A percentile compares a stretch with the other conserved stretches of the same genome.
Evolutionary conservation across 345 rosid species (phyloP).

Genomic region (Pistacia atlantica): DNA sequence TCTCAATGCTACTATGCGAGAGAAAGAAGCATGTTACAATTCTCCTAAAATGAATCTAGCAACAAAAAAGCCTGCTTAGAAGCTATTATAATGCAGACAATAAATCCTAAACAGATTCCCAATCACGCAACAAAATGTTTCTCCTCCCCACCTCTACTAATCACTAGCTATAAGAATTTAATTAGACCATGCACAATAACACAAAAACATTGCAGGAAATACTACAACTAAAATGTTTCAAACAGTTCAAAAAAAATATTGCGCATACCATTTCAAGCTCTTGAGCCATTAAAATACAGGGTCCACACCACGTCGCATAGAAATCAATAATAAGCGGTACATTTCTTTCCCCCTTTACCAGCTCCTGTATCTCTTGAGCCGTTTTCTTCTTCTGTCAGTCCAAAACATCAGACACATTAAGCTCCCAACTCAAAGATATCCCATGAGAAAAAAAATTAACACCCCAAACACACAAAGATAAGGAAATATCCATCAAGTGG

Average conservation of each 20-base stretch:
- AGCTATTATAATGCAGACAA: not conserved
- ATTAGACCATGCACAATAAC: not conserved
- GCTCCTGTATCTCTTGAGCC: constrained; percentile 76
- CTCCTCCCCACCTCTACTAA: not conserved
- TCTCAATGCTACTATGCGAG: not conserved
- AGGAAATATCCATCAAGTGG: too few relatives aligned
- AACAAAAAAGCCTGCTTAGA: not conserved
- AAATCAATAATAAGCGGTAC: constrained; percentile 85
- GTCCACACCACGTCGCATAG: constrained; percentile 98
- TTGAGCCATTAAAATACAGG: constrained; percentile 92
- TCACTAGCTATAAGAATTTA: not conserved
- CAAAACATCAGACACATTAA: constrained; percentile 3
- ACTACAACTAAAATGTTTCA: not conserved
- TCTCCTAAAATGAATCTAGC: not conserved
- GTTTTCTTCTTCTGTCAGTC: constrained; percentile 64
- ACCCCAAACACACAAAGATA: too few relatives aligned
- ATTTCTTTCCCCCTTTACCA: constrained; percentile 76
- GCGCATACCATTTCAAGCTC: constrained; percentile 82
- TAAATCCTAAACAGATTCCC: not conserved
- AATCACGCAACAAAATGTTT: too few relatives aligned
- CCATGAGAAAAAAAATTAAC: not conserved
- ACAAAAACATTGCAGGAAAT: not conserved
- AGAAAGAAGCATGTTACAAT: not conserved
- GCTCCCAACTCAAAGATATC: constrained; percentile 7
- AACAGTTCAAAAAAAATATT: not conserved